Base-by-base conservation (phyloP, 208 protist species). In the Sergeia podlipaevii region DNA sequence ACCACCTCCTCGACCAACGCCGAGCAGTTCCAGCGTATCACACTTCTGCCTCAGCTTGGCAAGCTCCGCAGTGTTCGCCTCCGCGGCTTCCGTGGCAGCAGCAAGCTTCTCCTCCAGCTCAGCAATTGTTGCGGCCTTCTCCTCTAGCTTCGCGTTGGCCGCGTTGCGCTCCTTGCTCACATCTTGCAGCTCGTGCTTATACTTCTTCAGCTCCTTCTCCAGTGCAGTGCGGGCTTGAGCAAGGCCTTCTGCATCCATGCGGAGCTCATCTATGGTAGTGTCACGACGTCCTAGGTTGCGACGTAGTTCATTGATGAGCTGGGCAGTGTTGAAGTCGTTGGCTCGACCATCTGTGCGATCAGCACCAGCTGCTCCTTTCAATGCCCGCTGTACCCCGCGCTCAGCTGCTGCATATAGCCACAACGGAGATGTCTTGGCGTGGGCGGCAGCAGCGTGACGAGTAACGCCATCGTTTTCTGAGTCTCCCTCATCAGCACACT, bases 231-330 rank as follows among this genome's bases (percentile, higher is more conserved):
- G 53, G 2, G 42, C 33, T 33, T 77, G 37, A 28, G 65, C 49
- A 17, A 80, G 21, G 20, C 62, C 60, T 8, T 28, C 13, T 13
- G 67, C 38, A 37, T 92, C 75, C 56, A 86, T 55, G 20, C 74
- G 71, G 39, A 67, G 45, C n/a, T 56, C 64, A 27, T 81, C 68
- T 30, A 93, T 67, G 10, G 72, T 34, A 13, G 80, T 89, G 64
- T 93, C 85, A 5, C 85, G 85, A 4, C 68, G 60, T 0, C 78
- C 78, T 17, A 93, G 61, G 52, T 93, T 93, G 30, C 73, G 64
- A 15, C 85, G 77, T 13, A 93, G 68, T 33, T 93, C 80, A n/a
- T 63, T 60, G 36, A 86, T 68, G 15, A 86, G 64, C 36, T 71
- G 18, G 13, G 53, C 47, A 13, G 51, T 52, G 41, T 84, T 56